Evolutionary conservation across 2,329 filamentous ascomycete species (phyloP), one percentile per base, ranked within the genome.

Genomic region (Spiromastix sp.): DNA sequence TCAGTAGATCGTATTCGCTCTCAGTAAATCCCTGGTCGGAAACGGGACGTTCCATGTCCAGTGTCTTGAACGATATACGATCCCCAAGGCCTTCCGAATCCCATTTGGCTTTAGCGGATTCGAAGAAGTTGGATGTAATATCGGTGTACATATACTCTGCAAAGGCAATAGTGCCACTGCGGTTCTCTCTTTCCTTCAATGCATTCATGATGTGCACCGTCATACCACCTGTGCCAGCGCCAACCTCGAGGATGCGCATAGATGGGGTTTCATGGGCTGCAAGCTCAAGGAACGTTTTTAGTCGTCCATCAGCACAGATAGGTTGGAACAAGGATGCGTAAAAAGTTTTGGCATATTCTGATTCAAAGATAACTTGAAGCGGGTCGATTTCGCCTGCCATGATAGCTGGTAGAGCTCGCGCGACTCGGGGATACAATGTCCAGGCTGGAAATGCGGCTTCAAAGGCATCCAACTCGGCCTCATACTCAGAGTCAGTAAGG

Each of bases 291-390:
- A 30, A 32, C 30, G 32, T 28, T 6, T 25, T 9, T 9, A 43
- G 34, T 11, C 38, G 29, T 4, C 38, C 38, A 24, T 43, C 41
- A 21, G 15, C 30, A 5, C 30, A 32, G 17, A 32, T 13, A 1
- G 11, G 30, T 21, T 38, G 18, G 19, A 41, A 41, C 8, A 43
- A 31, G 19, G 31, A 30, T 4, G 44, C 45, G 35, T 64, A 63
- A 37, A 61, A 54, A 2, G 44, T 42, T 27, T 56, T 54, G 1
- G 63, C 54, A 2, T 56, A 42, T 13, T 53, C 49, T 1, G 50
- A 46, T 22, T 52, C 51, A 38, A 62, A 61, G n/a, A 63, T 49
- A 9, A 64, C 42, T 18, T 57, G 43, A 0, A 63, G 43, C 0
- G 60, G 56, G 32, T 63, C 54, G 5, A 51, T 41, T 21, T 54